Evolutionary conservation across 371 early-diverging fungal genomes (phyloP).

Genomic region (Capillidium heterosporum): DNA sequence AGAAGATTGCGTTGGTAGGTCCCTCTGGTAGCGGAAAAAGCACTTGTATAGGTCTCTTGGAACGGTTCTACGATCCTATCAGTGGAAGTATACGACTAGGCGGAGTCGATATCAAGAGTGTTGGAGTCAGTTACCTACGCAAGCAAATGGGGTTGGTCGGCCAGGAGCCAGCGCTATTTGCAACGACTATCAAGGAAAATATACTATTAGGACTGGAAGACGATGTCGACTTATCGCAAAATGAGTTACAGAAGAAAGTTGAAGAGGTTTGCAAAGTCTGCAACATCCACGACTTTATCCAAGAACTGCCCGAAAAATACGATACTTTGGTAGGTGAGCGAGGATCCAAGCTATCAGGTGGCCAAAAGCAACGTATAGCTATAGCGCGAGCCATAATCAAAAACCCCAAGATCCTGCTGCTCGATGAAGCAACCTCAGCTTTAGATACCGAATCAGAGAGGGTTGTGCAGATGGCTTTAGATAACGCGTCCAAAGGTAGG

Average conservation of each 20-base stretch:
- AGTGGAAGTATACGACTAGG: constrained; percentile 45
- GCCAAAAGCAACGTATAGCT: constrained; percentile 40
- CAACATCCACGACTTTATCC: constrained; percentile 56
- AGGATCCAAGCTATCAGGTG: constrained; percentile 26
- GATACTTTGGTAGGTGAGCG: constrained; percentile 48
- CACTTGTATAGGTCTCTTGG: constrained; percentile 39
- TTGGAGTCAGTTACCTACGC: constrained; percentile 38
- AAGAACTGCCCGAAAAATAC: constrained; percentile 47
- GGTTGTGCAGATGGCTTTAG: constrained; percentile 61
- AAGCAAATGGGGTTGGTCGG: constrained; percentile 60
- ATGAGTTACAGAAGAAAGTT: constrained; percentile 28
- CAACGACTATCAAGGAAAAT: constrained; percentile 59
- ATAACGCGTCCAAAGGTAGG: constrained; percentile 47
- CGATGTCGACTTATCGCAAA: constrained; percentile 7
- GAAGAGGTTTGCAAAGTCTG: constrained; percentile 35
- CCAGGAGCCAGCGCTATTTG: constrained; percentile 73
- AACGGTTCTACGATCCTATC: constrained; percentile 48
- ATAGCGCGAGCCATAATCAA: constrained; percentile 65
- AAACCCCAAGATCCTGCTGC: constrained; percentile 48
- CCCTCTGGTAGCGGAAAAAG: constrained; percentile 44
- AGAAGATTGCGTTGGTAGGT: constrained; percentile 26
- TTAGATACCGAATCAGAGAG: constrained; percentile 68
- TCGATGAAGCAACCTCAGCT: constrained; percentile 79
- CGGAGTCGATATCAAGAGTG: constrained; percentile 39
- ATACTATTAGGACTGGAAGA: constrained; percentile 39